phyloP scores from a whole-genome alignment of 2,329 filamentous ascomycete genomes.

The Monilinia laxa region DNA sequence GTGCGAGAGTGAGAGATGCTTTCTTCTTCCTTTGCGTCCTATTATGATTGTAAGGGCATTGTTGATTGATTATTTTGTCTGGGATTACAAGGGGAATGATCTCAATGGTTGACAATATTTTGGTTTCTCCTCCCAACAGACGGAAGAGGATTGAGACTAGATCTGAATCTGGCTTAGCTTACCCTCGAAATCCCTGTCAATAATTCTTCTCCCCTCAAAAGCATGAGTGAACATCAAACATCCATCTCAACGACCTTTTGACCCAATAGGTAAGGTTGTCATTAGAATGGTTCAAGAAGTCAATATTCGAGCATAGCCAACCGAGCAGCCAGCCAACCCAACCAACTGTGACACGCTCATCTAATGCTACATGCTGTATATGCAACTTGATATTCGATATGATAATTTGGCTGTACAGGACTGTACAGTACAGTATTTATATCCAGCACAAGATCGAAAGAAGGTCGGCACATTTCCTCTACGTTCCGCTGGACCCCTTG shows the following conservation, averaged over 20 bases:
- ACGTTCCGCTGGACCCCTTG: conserved; percentile 11
- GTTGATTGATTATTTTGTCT: not conserved
- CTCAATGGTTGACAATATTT: conserved; percentile 23
- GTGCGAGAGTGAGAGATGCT: not conserved
- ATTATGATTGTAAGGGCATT: not conserved
- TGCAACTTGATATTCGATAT: not conserved
- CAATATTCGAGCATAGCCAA: not conserved
- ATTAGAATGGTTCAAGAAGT: not conserved
- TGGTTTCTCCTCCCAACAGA: conserved; percentile 23
- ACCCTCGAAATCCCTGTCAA: not conserved
- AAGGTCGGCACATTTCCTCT: conserved; percentile 1
- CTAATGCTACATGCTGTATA: not conserved
- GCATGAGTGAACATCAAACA: conserved; percentile 2
- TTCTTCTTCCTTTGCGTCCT: no score
- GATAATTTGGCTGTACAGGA: not conserved
- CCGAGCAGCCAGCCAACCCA: not conserved
- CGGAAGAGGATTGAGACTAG: conserved; percentile 16
- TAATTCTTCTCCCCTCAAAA: conserved; percentile 1
- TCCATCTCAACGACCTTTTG: conserved; percentile 21
- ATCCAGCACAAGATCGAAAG: not conserved
- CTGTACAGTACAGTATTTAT: not conserved
- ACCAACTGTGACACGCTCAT: conserved; percentile 4
- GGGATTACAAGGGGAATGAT: conserved; percentile 17
- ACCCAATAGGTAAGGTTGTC: not conserved
- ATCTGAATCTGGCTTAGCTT: conserved; percentile 14